Evolutionary conservation across 2,329 filamentous ascomycete genomes (phyloP), one percentile per base, ranked within the genome.

Genomic region (Chrysoporthe puriensis): DNA sequence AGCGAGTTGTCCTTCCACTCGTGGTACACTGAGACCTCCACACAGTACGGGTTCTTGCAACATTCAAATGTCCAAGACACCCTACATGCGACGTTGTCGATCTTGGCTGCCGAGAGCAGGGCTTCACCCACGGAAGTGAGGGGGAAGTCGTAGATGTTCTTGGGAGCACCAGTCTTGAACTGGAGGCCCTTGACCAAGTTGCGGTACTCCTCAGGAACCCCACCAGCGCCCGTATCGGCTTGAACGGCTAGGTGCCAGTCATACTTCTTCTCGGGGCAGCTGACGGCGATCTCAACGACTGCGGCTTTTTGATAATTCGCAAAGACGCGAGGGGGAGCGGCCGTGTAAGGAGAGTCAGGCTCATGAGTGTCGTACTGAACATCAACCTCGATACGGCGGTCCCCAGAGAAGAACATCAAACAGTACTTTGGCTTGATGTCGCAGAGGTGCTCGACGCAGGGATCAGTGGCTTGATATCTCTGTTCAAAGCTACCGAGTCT

Each of bases 171-270:
- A 7, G 66, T 70, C 16, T 71, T 64, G 50, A 79, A 73, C 0
- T 48, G 68, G 14, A 78, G 71, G 13, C 67, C 69, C 11, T 69
- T 63, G 14, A 76, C 54, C 48, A 79, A 73, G 2, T 71, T 50
- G n/a, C 9, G 71, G 63, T 11, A 77, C 59, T 6, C 61, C 63
- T 5, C 70, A 66, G 76, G 74, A 5, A 74, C 52, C 26, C 68
- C 70, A 34, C 66, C 64, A 26, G 71, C 69, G 6, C 71, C 68
- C 8, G 75, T 68, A 6, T 75, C 73, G 4, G 75, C 72, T 14
- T 74, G 63, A 0, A 77, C 74, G 36, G 75, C 73, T 2, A 82
- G 59, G 3, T 74, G 74, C 81, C 81, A 83, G 68, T 82, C 80
- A 9, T 78, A 70, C 3, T 66, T 66, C 52, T 79, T 76, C 63